Evolutionary conservation across 129 eudicot genomes (phyloP), one percentile per base, ranked within the genome.

Genomic region (Flaveria bidentis): DNA sequence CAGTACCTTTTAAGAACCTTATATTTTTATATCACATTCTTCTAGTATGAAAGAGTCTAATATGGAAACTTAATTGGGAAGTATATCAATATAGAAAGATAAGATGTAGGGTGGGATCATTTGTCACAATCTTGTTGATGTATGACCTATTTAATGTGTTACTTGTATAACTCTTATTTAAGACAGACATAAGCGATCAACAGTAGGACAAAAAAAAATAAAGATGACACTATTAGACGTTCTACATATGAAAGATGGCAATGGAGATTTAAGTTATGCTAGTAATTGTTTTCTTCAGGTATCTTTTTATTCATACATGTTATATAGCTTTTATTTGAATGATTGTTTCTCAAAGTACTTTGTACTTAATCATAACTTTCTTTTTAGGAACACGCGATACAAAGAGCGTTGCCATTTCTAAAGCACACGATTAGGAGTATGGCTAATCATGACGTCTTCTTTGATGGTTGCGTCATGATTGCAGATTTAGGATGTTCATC

Each of bases 221-320:
- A 58, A 25, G 8, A 63, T 63, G 69, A 1, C 45, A 30, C 6
- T 36, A 39, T 1, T 36, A 16, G 9, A 65, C 14, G 8, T 39
- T 9, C 70, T 36, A 26, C 70, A 36, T 65, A 65, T 65, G 49
- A 65, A 65, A 6, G 15, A 6, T 33, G 70, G 50, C 10, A 3
- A 65, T 33, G 70, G 70, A 65, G 49, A 65, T 36, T 65, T 47
- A 36, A 65, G 70, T n/a, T 65, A 65, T 33, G 70, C 70, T 13
- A 65, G 1, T 49, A 64, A 64, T n/a, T 64, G 23, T 13, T 8
- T 65, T 33, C 25, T 65, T 39, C 49, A 36, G 70, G 70, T 65
- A 6, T 13, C 67, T 62, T 28, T 62, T 62, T 1, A 28, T 26
- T 15, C 5, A 9, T 60, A 4, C 17, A 12, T 26, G 0, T 1